Evolutionary conservation across 495 filamentous ascomycete species (phyloP).

Genomic region (Daldinia grandis): DNA sequence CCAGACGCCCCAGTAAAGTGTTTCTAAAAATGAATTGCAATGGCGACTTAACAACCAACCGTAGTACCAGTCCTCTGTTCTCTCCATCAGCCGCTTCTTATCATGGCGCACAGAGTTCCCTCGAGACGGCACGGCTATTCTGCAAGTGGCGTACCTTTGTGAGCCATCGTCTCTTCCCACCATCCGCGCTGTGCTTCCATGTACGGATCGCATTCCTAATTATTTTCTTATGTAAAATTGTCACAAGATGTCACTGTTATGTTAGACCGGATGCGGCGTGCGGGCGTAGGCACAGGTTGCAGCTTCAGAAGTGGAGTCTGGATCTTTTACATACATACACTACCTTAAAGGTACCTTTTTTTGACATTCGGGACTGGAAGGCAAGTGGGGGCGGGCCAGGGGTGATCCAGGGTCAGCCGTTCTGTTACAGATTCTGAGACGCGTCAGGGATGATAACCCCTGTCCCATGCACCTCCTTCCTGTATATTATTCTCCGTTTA

Average conservation of each 20-base stretch:
- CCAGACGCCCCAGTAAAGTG: constrained; percentile 26
- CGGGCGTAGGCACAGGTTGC: not conserved
- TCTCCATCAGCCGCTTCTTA: constrained; percentile 12
- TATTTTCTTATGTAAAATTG: not conserved
- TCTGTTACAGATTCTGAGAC: constrained; percentile 45
- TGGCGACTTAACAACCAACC: not conserved
- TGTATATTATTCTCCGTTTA: constrained; percentile 39
- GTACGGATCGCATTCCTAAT: not conserved
- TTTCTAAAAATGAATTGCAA: constrained; percentile 34
- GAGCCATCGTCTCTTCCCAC: not conserved
- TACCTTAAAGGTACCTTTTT: too few species aligned
- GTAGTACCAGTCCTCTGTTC: not conserved
- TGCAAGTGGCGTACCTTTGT: not conserved
- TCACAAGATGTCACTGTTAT: not conserved
- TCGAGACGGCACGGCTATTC: constrained; percentile 14
- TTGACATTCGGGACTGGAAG: constrained; percentile 25
- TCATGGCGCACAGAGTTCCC: not conserved
- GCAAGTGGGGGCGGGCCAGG: constrained; percentile 16
- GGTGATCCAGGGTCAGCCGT: constrained; percentile 21
- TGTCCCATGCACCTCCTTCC: constrained; percentile 38
- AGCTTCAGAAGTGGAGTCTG: not conserved
- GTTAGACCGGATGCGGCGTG: not conserved
- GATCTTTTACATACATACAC: constrained; percentile 4
- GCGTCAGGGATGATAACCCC: constrained; percentile 38
- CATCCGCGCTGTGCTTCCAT: not conserved